Evolutionary conservation across 805 yeast genomes (phyloP).

Genomic region (Ogataea henricii): DNA sequence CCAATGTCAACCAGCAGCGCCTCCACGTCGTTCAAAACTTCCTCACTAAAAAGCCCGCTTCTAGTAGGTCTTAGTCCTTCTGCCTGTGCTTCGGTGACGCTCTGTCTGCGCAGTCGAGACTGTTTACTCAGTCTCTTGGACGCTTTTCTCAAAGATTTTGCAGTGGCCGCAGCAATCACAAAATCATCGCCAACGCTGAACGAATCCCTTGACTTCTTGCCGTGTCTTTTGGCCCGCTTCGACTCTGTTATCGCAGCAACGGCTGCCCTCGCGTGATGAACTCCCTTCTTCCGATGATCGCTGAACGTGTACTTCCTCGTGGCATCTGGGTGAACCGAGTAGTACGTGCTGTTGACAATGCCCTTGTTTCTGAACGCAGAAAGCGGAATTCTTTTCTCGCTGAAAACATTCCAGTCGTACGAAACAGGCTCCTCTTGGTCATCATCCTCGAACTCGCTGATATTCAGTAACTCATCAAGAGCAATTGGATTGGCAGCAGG

Average conservation of each 20-base stretch:
- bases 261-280: conserved; percentile 13
- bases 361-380: conserved; percentile 91
- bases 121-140: conserved; percentile 27
- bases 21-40: conserved; percentile 72
- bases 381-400: conserved; percentile 64
- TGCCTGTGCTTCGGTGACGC: conserved; percentile 71
- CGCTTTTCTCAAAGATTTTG: conserved; percentile 21
- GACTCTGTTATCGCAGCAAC: conserved; percentile 21
- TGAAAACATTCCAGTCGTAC: conserved; percentile 29
- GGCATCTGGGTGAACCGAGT: conserved; percentile 20
- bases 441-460: conserved; percentile 82
- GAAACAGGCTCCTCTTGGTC: conserved; percentile 48
- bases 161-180: conserved; percentile 23
- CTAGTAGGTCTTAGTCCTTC: conserved; percentile 77
- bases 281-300: conserved; percentile 19
- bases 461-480: conserved; percentile 81
- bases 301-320: conserved; percentile 30
- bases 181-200: conserved; percentile 27
- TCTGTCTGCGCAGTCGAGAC: conserved; percentile 57
- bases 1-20: conserved; percentile 60
- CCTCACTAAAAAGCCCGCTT: conserved; percentile 75
- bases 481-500: conserved; percentile 29
- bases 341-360: conserved; percentile 31
- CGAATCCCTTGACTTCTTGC: conserved; percentile 31
- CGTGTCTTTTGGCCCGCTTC: conserved; percentile 34